A percentile compares a stretch with the other conserved stretches of the same genome.
phyloP scores from a whole-genome alignment of 495 filamentous ascomycete species.

The Amphirosellinia nigrospora region DNA sequence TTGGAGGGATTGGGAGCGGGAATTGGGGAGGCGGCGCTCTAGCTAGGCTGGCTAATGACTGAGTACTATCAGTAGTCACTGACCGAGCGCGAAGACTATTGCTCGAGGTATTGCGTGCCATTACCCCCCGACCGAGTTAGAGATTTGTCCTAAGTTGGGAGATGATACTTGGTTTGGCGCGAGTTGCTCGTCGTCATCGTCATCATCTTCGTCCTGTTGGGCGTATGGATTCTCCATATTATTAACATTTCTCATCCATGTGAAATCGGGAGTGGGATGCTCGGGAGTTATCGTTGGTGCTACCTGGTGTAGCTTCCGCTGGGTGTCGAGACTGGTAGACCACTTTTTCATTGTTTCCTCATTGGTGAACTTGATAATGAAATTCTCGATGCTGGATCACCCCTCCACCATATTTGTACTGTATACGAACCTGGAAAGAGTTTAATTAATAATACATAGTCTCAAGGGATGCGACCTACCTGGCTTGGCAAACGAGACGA shows the following conservation, averaged over 20 bases:
- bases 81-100: slow-evolving; percentile 81
- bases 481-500: slow-evolving; percentile 79
- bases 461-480: slow-evolving; percentile 59
- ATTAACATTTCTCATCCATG: slow-evolving; percentile 65
- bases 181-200: slow-evolving; percentile 61
- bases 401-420: slow-evolving; percentile 98
- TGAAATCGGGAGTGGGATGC: slow-evolving; percentile 65
- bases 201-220: slow-evolving; percentile 79
- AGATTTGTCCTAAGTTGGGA: slow-evolving; percentile 48
- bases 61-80: slow-evolving; percentile 72
- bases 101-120: slow-evolving; percentile 80
- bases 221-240: slow-evolving; percentile 78
- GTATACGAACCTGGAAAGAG: slow-evolving; percentile 75
- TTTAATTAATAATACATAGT: slow-evolving; percentile 27
- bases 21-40: slow-evolving; percentile 70
- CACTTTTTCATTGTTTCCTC: slow-evolving; percentile 93
- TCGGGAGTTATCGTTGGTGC: slow-evolving; percentile 43
- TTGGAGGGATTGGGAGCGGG: slow-evolving; percentile 63
- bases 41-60: slow-evolving; percentile 54
- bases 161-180: slow-evolving; percentile 40
- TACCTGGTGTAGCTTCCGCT: slow-evolving; percentile 60
- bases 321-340: slow-evolving; percentile 68
- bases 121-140: slow-evolving; percentile 36
- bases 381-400: slow-evolving; percentile 94
- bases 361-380: slow-evolving; percentile 87